Base-by-base conservation (phyloP, 2,329 filamentous ascomycete species). In the Sporothrix pseudoabietina region DNA sequence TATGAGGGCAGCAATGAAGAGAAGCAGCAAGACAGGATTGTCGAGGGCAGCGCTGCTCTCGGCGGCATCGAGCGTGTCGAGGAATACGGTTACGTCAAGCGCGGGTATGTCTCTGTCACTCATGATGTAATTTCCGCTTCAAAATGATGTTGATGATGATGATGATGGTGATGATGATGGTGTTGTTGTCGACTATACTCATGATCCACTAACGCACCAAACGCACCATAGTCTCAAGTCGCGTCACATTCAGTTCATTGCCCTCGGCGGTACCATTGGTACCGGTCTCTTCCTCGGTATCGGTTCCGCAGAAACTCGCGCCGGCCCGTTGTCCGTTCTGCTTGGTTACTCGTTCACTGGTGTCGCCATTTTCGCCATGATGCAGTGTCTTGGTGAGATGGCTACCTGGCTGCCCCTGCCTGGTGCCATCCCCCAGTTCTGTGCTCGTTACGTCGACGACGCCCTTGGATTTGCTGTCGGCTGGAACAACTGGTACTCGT, bases 381-480 rank as follows among this genome's bases (percentile, higher is more conserved):
- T 84, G 75, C 75, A 77, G 74, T 75, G 73, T 77, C 85, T 90
- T 72, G 85, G 84, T 26, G 87, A 89, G 80, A 87, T 91, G 82
- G 87, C 88, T 30, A 85, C 89, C 44, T 90, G 88, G 82, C 84
- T 91, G 70, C 87, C 89, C 3, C 80, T 89, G 75, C 83, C 87
- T 39, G 85, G 86, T n/a, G 85, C 85, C 5, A 84, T 87, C 8
- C 83, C 85, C 5, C 80, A 85, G 32, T 87, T 86, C 69, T 84
- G 85, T 10, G 80, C 83, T 22, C 82, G 84, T n/a, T 86, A 82
- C 73, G 84, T 85, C 68, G 84, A 85, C 72, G 82, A 83, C 49
- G 83, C 83, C 1, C 80, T 84, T 9, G 84, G 83, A 44, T 87
- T 86, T 71, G 83, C 85, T 1, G 78, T 87, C 26, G 83, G 85